Evolutionary conservation across 192 early-diverging fungal genomes (phyloP), one percentile per base, ranked within the genome.

Genomic region (Entomortierella chlamydospora): DNA sequence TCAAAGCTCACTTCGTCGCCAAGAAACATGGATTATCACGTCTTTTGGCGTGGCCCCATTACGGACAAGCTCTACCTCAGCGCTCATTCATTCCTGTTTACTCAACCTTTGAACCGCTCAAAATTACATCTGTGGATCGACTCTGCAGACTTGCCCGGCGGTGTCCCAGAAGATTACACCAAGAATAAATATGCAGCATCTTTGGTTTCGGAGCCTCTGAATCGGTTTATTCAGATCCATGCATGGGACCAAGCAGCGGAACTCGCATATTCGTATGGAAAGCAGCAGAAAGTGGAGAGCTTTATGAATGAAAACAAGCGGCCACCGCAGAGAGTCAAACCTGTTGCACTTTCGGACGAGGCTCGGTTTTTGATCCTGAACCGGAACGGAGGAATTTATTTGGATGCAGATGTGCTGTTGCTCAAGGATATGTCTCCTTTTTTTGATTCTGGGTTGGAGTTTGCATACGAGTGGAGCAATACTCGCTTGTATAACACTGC

Each of bases 391-490:
- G 81, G 81, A 23, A 76, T 82, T 15, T 82, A 82, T 41, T 39
- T 82, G 6, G 81, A 82, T 33, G 81, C 72, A 6, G 81, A 82
- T 42, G 81, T 82, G 4, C 23, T 82, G 11, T 41, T 82, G 23
- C 56, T 82, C 23, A 67, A 54, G 52, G 81, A 82, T 43, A 71
- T 82, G 63, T 61, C 72, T 7, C 81, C 72, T 0, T 71, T 82
- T 50, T 76, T 63, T 43, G 59, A 82, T 17, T 37, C 72, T 15
- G 64, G 69, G 23, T 20, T 62, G 11, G 72, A 82, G 45, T 82
- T 82, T 67, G 67, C 81, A 18, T 82, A 82, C 61, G 68, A 76
- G 41, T 82, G 81, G 72, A 82, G 81, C 29, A 61, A 63, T 29
- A 76, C 68, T 2, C 34, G 53, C 11, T 61, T 71, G 68, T 82